phyloP scores from a whole-genome alignment of 2,329 filamentous ascomycete species.

The Aspergillus spinulosporus region DNA sequence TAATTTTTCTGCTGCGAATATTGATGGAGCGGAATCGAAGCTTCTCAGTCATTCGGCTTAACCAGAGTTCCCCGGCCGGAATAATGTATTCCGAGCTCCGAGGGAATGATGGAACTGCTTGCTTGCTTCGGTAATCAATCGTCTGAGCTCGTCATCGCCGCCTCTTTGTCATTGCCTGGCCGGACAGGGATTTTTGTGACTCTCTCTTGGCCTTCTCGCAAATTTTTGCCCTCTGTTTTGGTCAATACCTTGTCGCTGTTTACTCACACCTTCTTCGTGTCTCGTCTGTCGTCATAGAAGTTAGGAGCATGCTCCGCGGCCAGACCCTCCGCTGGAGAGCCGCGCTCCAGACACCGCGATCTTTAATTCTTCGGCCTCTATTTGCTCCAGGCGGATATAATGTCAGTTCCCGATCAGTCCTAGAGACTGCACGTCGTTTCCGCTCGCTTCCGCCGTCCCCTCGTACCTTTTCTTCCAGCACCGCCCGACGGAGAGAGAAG shows the following conservation, averaged over 20 bases:
- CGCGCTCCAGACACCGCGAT: conserved; percentile 55
- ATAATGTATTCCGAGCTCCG: conserved; percentile 30
- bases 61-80: conserved; percentile 38
- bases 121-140: conserved; percentile 33
- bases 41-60: conserved; percentile 33
- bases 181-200: neutral
- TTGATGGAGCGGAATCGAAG: conserved; percentile 29
- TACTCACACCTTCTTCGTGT: conserved; percentile 5
- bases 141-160: conserved; percentile 19
- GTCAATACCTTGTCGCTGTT: conserved; percentile 13
- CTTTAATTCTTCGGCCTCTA: conserved; percentile 36
- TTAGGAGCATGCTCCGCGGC: conserved; percentile 61
- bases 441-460: conserved; percentile 30
- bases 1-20: conserved; percentile 17
- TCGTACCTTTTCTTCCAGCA: conserved; percentile 48
- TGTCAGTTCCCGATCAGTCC: conserved; percentile 29
- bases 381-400: conserved; percentile 35
- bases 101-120: conserved; percentile 31
- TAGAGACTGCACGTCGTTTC: conserved; percentile 27
- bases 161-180: conserved; percentile 22
- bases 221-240: conserved; percentile 7
- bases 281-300: conserved; percentile 15
- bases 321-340: conserved; percentile 66
- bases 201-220: neutral
- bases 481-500: conserved; percentile 58